Base-by-base conservation (phyloP, 2,329 filamentous ascomycete species). In the Aspergillus felis region DNA sequence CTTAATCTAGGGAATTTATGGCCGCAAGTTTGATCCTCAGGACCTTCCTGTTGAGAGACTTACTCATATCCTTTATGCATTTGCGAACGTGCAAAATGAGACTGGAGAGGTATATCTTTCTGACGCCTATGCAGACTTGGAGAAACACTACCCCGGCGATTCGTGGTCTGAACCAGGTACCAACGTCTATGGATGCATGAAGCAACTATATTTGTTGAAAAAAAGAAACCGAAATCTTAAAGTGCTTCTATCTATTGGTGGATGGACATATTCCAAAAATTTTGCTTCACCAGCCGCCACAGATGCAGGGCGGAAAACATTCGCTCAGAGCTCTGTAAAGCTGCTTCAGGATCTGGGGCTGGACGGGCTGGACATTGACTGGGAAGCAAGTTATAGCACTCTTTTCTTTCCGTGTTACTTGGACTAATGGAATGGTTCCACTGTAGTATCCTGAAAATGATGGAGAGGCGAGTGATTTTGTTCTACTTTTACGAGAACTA, bases 41-140 rank as follows among this genome's bases (percentile, higher is more conserved):
- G 86, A 96, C 70, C 82, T 97, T 5, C 90, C 90, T 0, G 86
- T 82, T 3, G 84, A 92, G 54, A 88, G 90, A 56, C 83, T 97
- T 47, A 97, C 92, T 0, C 93, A 97, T 70, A 77, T 97, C 5
- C 84, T 97, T 17, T 97, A 97, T 67, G 83, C 92, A 17, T 97
- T 97, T 76, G 93, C 91, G 69, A 95, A 97, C 71, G 84, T 96
- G 57, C 83, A 85, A 3, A 81, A 87, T 2, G 20, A 46, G 10
- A 85, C 83, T 35, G 92, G 93, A 51, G 90, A 95, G 75, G 91
- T 95, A 74, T 89, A 81, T 68, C 79, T 90, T 7, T 87, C 84
- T 1, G 90, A 94, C 66, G 74, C 78, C 1, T 92, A 83, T 72
- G 82, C 89, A 25, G 90, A 92, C 55, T 66, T 77, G 1, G 79